Evolutionary conservation across 2,329 filamentous ascomycete genomes (phyloP).

Genomic region (Fusarium ambrosium): DNA sequence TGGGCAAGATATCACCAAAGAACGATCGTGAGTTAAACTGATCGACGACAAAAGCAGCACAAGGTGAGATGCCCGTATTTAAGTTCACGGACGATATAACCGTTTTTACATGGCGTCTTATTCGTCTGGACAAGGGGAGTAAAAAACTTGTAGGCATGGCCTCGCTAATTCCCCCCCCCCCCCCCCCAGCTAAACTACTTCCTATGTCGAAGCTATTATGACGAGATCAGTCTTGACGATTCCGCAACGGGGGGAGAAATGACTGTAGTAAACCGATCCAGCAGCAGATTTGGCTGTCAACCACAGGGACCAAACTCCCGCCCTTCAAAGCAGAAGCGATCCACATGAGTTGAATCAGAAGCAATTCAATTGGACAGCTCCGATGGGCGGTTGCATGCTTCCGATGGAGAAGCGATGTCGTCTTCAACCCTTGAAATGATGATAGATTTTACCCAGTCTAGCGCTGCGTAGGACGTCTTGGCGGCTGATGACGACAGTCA

Average conservation of each 20-base stretch:
- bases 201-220: constrained; percentile 21
- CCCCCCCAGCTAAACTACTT: not conserved
- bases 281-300: not conserved
- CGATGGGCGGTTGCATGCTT: constrained; percentile 11
- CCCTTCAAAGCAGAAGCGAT: not conserved
- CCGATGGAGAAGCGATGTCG: constrained; percentile 8
- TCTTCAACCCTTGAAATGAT: constrained; percentile 33
- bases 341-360: not conserved
- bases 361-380: constrained; percentile 4
- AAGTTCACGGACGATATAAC: constrained; percentile 1
- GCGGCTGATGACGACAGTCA: constrained; percentile 1
- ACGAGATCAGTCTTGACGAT: constrained; percentile 9
- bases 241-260: constrained; percentile 12
- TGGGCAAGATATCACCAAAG: not conserved
- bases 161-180: not conserved
- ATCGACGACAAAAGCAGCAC: not conserved
- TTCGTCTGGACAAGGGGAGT: not conserved
- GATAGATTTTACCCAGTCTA: constrained; percentile 4
- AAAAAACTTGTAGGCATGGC: not conserved
- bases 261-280: constrained; percentile 1
- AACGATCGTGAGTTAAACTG: not conserved
- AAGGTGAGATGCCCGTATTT: not conserved
- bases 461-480: not conserved
- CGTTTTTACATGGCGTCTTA: not conserved
- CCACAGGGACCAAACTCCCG: constrained; percentile 6